Percentiles rank a stretch among this genome's conserved stretches.
Conservation (phyloP, 2,329 filamentous ascomycete genomes). For the Trichothecium sympodiale region DNA sequence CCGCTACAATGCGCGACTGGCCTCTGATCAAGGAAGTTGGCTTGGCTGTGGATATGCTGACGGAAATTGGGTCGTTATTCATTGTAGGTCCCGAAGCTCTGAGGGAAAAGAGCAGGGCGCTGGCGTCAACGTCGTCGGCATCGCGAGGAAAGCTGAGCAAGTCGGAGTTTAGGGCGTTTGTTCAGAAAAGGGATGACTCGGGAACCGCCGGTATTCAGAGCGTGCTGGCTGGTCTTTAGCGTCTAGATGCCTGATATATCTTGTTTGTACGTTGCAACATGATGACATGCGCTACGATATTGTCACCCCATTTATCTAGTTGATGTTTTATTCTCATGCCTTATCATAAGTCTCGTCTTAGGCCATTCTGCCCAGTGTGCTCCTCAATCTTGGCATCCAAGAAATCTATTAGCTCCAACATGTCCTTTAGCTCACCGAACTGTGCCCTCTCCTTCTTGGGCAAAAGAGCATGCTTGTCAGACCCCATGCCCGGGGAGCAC, state of each 20-base stretch:
- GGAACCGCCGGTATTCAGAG: constrained; percentile 72
- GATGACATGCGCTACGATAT: constrained; percentile 13
- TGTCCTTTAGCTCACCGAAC: constrained; percentile 37
- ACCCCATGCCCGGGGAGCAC: constrained; percentile 45
- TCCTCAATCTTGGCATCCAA: constrained; percentile 38
- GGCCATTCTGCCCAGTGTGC: constrained; percentile 18
- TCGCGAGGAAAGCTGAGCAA: constrained; percentile 47
- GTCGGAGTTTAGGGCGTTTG: constrained; percentile 71
- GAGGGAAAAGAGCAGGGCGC: constrained; percentile 55
- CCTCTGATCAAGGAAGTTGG: constrained; percentile 58
- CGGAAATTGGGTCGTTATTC: constrained; percentile 91
- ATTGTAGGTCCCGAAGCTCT: constrained; percentile 79
- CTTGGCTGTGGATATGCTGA: constrained; percentile 68
- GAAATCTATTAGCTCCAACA: constrained; percentile 50
- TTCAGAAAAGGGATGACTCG: constrained; percentile 75
- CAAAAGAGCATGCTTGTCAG: constrained; percentile 40
- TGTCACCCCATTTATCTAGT: no score
- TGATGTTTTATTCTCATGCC: constrained; percentile 1
- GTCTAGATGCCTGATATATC: constrained; percentile 3
- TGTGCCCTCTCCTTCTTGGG: constrained; percentile 42
- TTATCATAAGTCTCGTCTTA: constrained; percentile 21
- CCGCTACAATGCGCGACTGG: constrained; percentile 76
- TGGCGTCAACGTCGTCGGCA: constrained; percentile 30
- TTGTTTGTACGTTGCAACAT: constrained; percentile 9
- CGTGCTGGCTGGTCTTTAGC: constrained; percentile 55